phyloP scores from a whole-genome alignment of 495 filamentous ascomycete species.

The Rusavskia elegans region DNA sequence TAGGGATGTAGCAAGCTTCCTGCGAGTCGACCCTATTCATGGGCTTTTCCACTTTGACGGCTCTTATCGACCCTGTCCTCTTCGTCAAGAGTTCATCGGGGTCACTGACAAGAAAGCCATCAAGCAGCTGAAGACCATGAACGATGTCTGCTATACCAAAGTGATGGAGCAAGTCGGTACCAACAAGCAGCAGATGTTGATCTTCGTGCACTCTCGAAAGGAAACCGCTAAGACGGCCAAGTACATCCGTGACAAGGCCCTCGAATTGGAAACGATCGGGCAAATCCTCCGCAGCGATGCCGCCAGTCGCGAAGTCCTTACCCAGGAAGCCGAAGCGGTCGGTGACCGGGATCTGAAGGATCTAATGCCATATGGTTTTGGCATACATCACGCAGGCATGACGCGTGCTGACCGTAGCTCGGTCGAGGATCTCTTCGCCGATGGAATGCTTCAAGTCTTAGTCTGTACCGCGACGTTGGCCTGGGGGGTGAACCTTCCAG shows the following conservation, averaged over 20 bases:
- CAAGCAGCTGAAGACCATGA: conserved; percentile 98
- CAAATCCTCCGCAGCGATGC: conserved; percentile 90
- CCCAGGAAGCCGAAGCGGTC: conserved; percentile 68
- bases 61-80: conserved; percentile 79
- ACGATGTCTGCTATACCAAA: conserved; percentile 95
- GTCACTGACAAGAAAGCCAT: conserved; percentile 97
- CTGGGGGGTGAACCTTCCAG: conserved; percentile 91
- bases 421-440: conserved; percentile 86
- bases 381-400: conserved; percentile 97
- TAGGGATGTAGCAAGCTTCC: conserved; percentile 87
- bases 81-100: conserved; percentile 94
- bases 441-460: conserved; percentile 82
- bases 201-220: conserved; percentile 96
- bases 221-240: conserved; percentile 95
- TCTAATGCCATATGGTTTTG: conserved; percentile 87
- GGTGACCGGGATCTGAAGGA: conserved; percentile 85
- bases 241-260: conserved; percentile 87
- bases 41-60: conserved; percentile 95
- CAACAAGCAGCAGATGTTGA: conserved; percentile 89
- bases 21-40: conserved; percentile 72
- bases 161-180: conserved; percentile 91
- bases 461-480: conserved; percentile 93
- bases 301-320: conserved; percentile 74
- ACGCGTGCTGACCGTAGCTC: conserved; percentile 82
- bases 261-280: conserved; percentile 91